A percentile compares a stretch with the other conserved stretches of the same genome.
These are phyloP conservation scores for Monosporascus sp. DNA, from an alignment of 2,329 filamentous ascomycete genomes.

Conservation along the genomic window DNA sequence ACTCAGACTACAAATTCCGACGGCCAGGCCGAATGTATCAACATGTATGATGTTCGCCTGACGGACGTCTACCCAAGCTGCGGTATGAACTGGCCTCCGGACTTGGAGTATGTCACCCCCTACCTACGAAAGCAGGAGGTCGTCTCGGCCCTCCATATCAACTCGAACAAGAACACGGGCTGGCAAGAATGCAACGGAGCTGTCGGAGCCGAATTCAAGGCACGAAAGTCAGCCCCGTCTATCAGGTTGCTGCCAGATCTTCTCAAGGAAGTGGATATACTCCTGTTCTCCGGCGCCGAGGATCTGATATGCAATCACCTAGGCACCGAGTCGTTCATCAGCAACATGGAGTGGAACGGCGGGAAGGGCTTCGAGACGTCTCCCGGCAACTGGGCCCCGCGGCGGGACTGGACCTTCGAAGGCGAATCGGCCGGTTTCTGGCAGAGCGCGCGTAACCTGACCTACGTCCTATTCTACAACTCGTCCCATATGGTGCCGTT, in stretches of 20 bases:
- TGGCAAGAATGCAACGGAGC: conserved; percentile 87
- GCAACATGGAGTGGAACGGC: conserved; percentile 86
- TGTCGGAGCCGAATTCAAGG: conserved; percentile 67
- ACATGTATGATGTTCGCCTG: conserved; percentile 96
- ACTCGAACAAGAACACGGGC: conserved; percentile 72
- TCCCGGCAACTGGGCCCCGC: conserved; percentile 85
- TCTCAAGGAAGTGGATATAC: conserved; percentile 68
- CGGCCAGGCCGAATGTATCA: conserved; percentile 61
- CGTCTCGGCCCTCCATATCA: conserved; percentile 72
- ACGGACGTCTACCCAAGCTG: conserved; percentile 76
- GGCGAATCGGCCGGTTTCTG: conserved; percentile 83
- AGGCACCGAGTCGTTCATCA: conserved; percentile 86
- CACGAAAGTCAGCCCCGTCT: conserved; percentile 66
- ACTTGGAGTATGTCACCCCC: conserved; percentile 69
- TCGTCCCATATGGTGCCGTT: conserved; percentile 98
- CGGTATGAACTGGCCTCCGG: conserved; percentile 97
- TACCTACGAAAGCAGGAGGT: conserved; percentile 85
- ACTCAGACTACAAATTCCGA: conserved; percentile 50
- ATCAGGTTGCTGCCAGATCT: conserved; percentile 72
- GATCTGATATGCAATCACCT: conserved; percentile 97
- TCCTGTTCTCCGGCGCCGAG: conserved; percentile 89
- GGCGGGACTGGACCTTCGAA: conserved; percentile 90
- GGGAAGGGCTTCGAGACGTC: conserved; percentile 86
- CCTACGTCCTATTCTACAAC: conserved; percentile 93
- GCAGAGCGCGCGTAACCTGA: conserved; percentile 90